Evolutionary conservation across 2,329 filamentous ascomycete species (phyloP), one percentile per base, ranked within the genome.

Genomic region (Fusarium aywerte): DNA sequence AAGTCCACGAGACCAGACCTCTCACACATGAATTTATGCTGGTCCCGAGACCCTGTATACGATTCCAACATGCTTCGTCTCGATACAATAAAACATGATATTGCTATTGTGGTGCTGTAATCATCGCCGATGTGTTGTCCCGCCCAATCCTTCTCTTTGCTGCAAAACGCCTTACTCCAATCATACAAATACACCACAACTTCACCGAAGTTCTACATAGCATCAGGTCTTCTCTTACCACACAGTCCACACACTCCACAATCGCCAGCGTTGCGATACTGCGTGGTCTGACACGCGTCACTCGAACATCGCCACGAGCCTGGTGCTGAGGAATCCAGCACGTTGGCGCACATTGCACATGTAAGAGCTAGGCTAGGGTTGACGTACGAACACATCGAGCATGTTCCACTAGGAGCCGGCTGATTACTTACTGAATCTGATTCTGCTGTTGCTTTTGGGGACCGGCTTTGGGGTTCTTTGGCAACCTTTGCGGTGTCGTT

Each of bases 201-300:
- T 20, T 35, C 57, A 66, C 23, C 12, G 21, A 25, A 13, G 5
- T 13, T 25, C 23, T 38, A 25, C 21, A 27, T 47, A 35, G 13
- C 39, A 27, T 42, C 43, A 27, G n/a, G 20, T 68, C 70, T 78
- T 67, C 76, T 80, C 68, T 77, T 78, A 18, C 89, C 89, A 74
- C 91, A 95, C 7, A 92, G 77, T 5, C 91, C 90, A 75, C 92
- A 95, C 1, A 88, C 75, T 8, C 88, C 89, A 65, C 83, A 87
- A 75, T 94, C 91, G 2, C 84, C 87, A 12, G 89, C 83, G 72
- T 94, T 95, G 51, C 89, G 73, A 74, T 92, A 95, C 20, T 71
- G 62, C 43, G 82, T 85, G 13, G 78, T 82, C 60, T 77, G 78
- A 74, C 92, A 95, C 4, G 78, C 67, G 5, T 76, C 73, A 66